Evolutionary conservation across 2,329 filamentous ascomycete species (phyloP).

Genomic region (Piedraia hortae): DNA sequence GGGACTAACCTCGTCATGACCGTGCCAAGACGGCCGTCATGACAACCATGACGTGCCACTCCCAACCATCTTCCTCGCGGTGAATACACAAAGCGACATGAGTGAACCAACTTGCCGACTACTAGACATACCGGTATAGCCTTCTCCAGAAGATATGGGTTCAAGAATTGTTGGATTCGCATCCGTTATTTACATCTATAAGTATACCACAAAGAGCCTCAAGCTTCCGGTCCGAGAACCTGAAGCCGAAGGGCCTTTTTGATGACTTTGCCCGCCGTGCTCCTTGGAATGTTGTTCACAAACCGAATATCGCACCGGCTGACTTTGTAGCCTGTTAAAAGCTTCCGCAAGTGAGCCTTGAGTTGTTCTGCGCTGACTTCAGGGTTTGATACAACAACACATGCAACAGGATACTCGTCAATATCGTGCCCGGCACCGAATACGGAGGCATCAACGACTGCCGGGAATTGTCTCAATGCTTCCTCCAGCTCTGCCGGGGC

Average conservation of each 20-base stretch:
- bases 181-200: too few species aligned
- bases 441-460: constrained; percentile 9
- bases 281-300: constrained; percentile 40
- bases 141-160: too few species aligned
- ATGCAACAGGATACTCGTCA: constrained; percentile 3
- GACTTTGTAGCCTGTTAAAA: constrained; percentile 13
- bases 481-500: constrained; percentile 12
- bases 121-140: too few species aligned
- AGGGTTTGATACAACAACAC: constrained; percentile 1
- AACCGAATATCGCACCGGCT: constrained; percentile 17
- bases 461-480: constrained; percentile 6
- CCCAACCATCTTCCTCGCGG: too few species aligned
- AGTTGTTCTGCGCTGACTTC: constrained; percentile 6
- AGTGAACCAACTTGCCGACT: too few species aligned
- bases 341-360: constrained; percentile 8
- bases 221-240: too few species aligned
- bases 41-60: too few species aligned
- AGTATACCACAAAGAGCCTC: too few species aligned
- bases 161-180: too few species aligned
- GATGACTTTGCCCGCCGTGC: constrained; percentile 41
- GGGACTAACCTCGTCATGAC: too few species aligned
- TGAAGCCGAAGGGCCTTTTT: constrained; percentile 25
- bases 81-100: too few species aligned
- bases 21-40: too few species aligned
- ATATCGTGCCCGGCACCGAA: constrained; percentile 3